Conservation (phyloP, 139 green algal species). For the Ettlia oleoabundans region DNA sequence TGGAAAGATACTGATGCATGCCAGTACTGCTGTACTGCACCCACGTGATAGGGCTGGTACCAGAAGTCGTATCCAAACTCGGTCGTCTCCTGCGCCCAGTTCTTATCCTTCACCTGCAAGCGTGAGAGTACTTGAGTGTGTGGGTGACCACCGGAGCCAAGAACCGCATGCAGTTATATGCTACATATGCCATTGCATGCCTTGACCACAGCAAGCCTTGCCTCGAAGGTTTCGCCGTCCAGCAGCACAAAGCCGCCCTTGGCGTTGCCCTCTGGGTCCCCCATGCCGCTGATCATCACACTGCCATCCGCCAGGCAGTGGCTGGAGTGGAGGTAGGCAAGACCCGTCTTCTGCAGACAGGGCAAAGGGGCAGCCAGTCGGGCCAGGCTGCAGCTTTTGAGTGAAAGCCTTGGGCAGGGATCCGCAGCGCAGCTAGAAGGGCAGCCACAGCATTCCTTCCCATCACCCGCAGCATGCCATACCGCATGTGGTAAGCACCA, state of each 20-base stretch:
- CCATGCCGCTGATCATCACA: slow-evolving; percentile 67
- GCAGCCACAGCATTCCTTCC: neutral
- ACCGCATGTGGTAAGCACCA: neutral
- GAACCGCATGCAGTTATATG: too few relatives aligned
- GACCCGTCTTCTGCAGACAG: slow-evolving; percentile 38
- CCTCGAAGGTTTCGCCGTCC: slow-evolving; percentile 71
- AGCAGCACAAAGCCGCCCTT: slow-evolving; percentile 83
- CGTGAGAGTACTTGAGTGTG: too few relatives aligned
- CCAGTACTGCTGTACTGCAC: neutral
- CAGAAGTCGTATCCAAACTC: slow-evolving; percentile 87
- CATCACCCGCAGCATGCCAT: too few relatives aligned
- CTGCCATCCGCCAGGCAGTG: slow-evolving; percentile 76
- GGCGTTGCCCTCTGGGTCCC: slow-evolving; percentile 63
- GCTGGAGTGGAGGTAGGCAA: slow-evolving; percentile 70
- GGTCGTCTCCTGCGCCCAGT: slow-evolving; percentile 61
- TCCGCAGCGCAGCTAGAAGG: too few relatives aligned
- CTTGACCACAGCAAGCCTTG: too few relatives aligned
- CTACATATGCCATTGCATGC: too few relatives aligned
- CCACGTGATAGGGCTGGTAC: neutral
- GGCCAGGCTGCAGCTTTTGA: too few relatives aligned
- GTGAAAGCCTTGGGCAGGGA: too few relatives aligned
- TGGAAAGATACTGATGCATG: too few relatives aligned
- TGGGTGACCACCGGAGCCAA: too few relatives aligned
- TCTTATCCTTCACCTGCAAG: slow-evolving; percentile 66
- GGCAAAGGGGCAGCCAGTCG: neutral